These are phyloP conservation scores for Globisporangium barbulae DNA, from an alignment of 352 stramenopile species.

Conservation along the genomic window DNA sequence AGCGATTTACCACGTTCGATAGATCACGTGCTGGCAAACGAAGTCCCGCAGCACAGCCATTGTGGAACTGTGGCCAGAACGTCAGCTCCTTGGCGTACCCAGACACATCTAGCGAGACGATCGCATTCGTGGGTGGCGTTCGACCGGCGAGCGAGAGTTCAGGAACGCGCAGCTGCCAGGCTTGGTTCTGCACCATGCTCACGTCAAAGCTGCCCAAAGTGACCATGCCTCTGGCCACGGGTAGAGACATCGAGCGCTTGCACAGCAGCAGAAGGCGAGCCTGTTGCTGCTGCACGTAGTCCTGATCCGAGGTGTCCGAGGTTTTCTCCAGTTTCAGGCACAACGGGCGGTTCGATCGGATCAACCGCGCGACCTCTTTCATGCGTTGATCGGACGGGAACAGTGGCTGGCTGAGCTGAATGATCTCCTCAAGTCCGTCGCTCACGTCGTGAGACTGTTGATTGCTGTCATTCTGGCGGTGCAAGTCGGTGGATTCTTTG, in stretches of 20 bases:
- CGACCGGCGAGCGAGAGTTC: slow-evolving; percentile 91
- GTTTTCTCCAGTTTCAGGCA: slow-evolving; percentile 73
- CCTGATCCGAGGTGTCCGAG: slow-evolving; percentile 61
- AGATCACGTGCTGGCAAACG: slow-evolving; percentile 70
- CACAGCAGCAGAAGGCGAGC: slow-evolving; percentile 92
- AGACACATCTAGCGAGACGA: slow-evolving; percentile 91
- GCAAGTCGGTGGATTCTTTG: slow-evolving; percentile 11
- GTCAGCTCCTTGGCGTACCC: slow-evolving; percentile 88
- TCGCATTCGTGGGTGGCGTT: slow-evolving; percentile 93
- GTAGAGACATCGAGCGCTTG: slow-evolving; percentile 91
- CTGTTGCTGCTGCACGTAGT: slow-evolving; percentile 90
- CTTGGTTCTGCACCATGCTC: slow-evolving; percentile 62
- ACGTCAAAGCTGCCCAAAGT: slow-evolving; percentile 91
- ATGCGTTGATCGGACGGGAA: slow-evolving; percentile 73
- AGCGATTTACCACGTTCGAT: slow-evolving; percentile 89
- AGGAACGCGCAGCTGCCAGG: slow-evolving; percentile 88
- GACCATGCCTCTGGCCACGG: slow-evolving; percentile 95
- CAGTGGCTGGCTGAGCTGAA: slow-evolving; percentile 47
- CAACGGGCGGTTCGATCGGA: slow-evolving; percentile 69
- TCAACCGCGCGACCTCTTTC: slow-evolving; percentile 78
- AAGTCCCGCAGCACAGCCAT: slow-evolving; percentile 95
- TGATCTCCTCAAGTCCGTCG: slow-evolving; percentile 68
- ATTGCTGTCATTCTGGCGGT: slow-evolving; percentile 18
- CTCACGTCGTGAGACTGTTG: slow-evolving; percentile 22
- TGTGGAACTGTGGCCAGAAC: slow-evolving; percentile 98